A percentile compares a stretch with the other conserved stretches of the same genome.
Conservation (phyloP, 257 asterid species). For the Przewalskia tangutica region DNA sequence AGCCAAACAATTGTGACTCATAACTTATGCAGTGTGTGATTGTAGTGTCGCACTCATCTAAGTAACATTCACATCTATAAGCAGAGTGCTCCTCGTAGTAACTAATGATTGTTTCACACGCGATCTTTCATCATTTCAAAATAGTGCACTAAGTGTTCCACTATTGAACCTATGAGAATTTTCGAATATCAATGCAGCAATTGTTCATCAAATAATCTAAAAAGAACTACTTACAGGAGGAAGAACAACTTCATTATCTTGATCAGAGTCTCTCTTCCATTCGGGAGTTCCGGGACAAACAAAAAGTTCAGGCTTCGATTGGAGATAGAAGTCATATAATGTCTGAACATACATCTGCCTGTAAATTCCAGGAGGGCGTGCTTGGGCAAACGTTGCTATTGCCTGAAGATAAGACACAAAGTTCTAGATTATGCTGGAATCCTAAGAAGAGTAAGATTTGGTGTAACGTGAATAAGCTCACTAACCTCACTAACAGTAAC, state of each 20-base stretch:
- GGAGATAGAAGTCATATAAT: background rate
- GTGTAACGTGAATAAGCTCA: background rate
- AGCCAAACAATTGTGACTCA: background rate
- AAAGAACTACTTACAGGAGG: background rate
- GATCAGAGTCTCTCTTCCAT: slow-evolving; percentile 9
- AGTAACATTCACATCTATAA: background rate
- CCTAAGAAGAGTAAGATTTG: background rate
- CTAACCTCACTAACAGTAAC: slow-evolving; percentile 8
- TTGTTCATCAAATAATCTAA: background rate
- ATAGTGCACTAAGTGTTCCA: background rate
- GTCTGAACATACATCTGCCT: slow-evolving; percentile 5
- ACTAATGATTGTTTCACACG: background rate
- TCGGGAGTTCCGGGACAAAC: slow-evolving; percentile 9
- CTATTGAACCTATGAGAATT: background rate
- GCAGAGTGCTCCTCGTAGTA: background rate
- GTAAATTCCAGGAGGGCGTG: slow-evolving; percentile 12
- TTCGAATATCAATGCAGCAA: background rate
- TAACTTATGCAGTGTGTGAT: background rate
- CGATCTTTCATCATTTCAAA: background rate
- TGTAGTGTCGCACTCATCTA: background rate
- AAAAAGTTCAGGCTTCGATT: slow-evolving; percentile 2
- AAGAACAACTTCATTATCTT: background rate
- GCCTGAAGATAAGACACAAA: slow-evolving; percentile 6
- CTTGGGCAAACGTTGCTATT: slow-evolving; percentile 3
- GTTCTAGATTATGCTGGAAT: background rate